Conservation (phyloP, 208 protist genomes). For the Lotmaria passim region DNA sequence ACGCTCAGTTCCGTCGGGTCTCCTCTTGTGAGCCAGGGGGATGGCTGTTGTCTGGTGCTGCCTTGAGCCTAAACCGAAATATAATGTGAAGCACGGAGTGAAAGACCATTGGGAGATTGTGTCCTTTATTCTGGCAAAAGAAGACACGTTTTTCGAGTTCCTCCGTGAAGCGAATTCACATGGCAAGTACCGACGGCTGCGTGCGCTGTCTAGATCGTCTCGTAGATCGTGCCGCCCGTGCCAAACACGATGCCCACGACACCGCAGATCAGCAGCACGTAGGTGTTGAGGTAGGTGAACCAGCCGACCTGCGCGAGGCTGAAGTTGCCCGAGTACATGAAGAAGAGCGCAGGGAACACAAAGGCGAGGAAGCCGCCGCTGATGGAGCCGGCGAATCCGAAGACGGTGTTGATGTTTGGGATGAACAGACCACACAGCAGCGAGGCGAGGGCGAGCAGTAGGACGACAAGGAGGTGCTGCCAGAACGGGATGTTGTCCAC, state of each 20-base stretch:
- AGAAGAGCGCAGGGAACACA: slow-evolving; percentile 62
- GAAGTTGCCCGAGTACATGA: slow-evolving; percentile 67
- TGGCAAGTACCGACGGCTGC: no score
- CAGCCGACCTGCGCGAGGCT: slow-evolving; percentile 38
- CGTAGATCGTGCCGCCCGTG: slow-evolving; percentile 40
- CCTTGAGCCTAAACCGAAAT: no score
- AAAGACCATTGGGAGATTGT: no score
- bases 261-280: slow-evolving; percentile 47
- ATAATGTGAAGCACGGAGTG: no score
- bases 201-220: slow-evolving; percentile 10
- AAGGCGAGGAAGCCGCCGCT: slow-evolving; percentile 66
- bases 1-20: no score
- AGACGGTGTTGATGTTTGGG: slow-evolving; percentile 73
- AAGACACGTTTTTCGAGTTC: no score
- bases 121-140: no score
- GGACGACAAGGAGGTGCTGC: slow-evolving; percentile 44
- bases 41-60: no score
- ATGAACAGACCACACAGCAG: slow-evolving; percentile 77
- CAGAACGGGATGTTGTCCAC: slow-evolving; percentile 53
- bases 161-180: no score
- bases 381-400: slow-evolving; percentile 56
- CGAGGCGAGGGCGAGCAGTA: slow-evolving; percentile 29
- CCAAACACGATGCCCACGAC: slow-evolving; percentile 43
- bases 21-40: no score
- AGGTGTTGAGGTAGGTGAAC: slow-evolving; percentile 64